Evolutionary conservation across 805 yeast species (phyloP).

Genomic region (Starmerella khaoyaiensis): DNA sequence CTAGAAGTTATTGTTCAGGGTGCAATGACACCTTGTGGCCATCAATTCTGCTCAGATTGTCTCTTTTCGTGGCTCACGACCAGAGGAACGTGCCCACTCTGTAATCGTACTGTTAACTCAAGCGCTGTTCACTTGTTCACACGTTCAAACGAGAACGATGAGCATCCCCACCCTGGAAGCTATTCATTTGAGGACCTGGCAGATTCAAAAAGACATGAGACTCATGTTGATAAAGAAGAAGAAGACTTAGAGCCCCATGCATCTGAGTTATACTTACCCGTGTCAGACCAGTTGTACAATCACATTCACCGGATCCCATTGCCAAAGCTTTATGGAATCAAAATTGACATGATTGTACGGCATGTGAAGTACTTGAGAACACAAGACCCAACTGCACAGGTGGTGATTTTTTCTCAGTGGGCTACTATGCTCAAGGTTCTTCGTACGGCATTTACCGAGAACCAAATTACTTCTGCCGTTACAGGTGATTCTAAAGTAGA

Average conservation of each 20-base stretch:
- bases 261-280: conserved; percentile 22
- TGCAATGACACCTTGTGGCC: conserved; percentile 80
- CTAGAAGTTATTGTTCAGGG: conserved; percentile 59
- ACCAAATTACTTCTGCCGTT: conserved; percentile 46
- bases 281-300: conserved; percentile 19
- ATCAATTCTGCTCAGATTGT: conserved; percentile 76
- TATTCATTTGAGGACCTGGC: not conserved
- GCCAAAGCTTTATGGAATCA: conserved; percentile 58
- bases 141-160: too few species aligned
- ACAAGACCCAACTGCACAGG: conserved; percentile 53
- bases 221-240: not conserved
- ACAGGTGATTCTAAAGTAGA: conserved; percentile 29
- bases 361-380: conserved; percentile 53
- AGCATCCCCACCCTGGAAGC: not conserved
- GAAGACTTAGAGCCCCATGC: too few species aligned
- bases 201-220: not conserved
- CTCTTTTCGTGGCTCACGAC: conserved; percentile 56
- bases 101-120: conserved; percentile 37
- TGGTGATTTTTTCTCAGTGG: conserved; percentile 86
- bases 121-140: conserved; percentile 2
- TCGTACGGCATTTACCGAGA: conserved; percentile 48
- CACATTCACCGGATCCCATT: conserved; percentile 33
- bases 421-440: conserved; percentile 54
- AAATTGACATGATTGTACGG: conserved; percentile 68
- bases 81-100: conserved; percentile 61